Evolutionary conservation across 176 grass and related monocot genomes (phyloP).

Genomic region (Zoysia japonica): DNA sequence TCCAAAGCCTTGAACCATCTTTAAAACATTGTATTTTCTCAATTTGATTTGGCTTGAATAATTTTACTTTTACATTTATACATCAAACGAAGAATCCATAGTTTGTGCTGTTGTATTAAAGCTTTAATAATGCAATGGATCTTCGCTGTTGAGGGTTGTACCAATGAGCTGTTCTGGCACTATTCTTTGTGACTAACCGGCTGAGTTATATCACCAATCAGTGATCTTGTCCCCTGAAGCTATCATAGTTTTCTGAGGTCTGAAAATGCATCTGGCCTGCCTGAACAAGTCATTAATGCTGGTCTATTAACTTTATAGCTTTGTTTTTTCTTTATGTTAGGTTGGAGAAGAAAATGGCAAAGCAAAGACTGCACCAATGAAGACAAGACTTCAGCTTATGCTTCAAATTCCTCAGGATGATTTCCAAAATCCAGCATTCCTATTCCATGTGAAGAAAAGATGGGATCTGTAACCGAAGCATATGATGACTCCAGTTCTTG

Average conservation of each 20-base stretch:
- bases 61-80: not conserved
- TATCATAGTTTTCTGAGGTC: not conserved
- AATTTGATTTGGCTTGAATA: not conserved
- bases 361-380: constrained; percentile 74
- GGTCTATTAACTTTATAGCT: not conserved
- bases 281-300: constrained; percentile 18
- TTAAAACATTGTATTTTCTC: not conserved
- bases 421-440: constrained; percentile 53
- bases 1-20: not conserved
- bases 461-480: constrained; percentile 70
- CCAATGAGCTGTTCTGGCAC: constrained; percentile 1
- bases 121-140: not conserved
- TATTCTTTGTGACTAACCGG: not conserved
- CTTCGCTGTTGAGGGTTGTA: not conserved
- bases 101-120: not conserved
- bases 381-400: constrained; percentile 80
- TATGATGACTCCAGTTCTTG: not conserved
- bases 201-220: constrained; percentile 11
- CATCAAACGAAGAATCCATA: not conserved
- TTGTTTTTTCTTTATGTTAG: constrained; percentile 34
- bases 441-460: constrained; percentile 93
- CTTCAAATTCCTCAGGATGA: constrained; percentile 80
- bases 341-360: constrained; percentile 80
- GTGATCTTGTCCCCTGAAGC: not conserved
- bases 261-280: not conserved